These are phyloP conservation scores for Cyanidiococcus yangmingshanensis DNA, from an alignment of 23 red algal genomes.

Conservation along the genomic window DNA sequence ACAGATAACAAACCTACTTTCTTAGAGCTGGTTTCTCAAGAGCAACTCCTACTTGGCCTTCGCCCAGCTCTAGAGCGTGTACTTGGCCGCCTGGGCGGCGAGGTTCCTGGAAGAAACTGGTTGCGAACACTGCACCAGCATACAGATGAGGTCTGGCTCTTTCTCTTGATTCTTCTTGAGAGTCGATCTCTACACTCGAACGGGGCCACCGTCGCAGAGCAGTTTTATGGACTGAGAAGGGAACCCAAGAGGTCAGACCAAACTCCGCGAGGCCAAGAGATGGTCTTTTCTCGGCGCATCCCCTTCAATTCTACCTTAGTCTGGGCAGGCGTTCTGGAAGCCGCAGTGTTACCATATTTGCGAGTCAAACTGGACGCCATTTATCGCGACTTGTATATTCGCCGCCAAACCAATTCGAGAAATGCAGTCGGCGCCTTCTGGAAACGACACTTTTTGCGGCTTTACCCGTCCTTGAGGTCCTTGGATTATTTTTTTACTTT, in stretches of 20 bases:
- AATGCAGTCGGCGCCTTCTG: neutral
- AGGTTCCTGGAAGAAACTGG: neutral
- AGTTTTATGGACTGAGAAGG: neutral
- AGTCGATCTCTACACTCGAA: neutral
- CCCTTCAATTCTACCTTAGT: neutral
- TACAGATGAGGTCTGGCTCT: neutral
- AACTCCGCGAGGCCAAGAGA: neutral
- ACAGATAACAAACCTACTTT: neutral
- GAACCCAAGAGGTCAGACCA: neutral
- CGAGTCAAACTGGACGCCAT: neutral
- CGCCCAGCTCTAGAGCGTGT: neutral
- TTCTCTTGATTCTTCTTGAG: neutral
- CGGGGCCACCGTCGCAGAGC: conserved; percentile 4
- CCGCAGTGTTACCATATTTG: conserved; percentile 1
- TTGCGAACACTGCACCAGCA: neutral
- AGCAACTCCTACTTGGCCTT: neutral
- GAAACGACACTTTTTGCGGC: neutral
- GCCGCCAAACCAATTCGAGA: neutral
- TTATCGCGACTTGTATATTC: neutral
- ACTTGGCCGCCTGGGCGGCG: neutral
- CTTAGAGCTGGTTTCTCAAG: conserved; percentile 2
- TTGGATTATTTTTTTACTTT: neutral
- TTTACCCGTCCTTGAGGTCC: neutral
- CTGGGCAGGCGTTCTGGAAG: conserved; percentile 1
- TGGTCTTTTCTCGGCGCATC: neutral